Conservation (phyloP, 352 stramenopile species). For the Pilasporangium apinafurcum region DNA sequence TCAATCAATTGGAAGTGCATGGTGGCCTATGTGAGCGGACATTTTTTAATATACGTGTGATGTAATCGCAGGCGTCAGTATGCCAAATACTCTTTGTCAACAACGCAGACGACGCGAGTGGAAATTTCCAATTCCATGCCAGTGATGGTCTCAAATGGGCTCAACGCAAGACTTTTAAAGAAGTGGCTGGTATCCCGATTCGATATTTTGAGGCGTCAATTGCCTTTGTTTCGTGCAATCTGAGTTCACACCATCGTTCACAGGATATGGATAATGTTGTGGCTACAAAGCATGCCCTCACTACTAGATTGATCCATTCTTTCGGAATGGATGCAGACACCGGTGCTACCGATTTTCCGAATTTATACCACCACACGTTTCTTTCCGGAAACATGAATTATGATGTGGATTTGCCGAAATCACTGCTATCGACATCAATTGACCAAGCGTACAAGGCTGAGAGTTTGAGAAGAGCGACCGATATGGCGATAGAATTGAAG, state of each 20-base stretch:
- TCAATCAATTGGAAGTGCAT: neutral
- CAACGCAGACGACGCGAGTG: slow-evolving; percentile 71
- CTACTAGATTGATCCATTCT: slow-evolving; percentile 64
- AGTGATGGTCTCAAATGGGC: slow-evolving; percentile 65
- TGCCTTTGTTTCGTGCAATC: slow-evolving; percentile 79
- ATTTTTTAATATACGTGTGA: slow-evolving; percentile 1
- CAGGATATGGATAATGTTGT: slow-evolving; percentile 20
- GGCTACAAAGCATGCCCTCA: slow-evolving; percentile 43
- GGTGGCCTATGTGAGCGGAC: too few relatives aligned
- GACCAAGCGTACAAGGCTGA: slow-evolving; percentile 78
- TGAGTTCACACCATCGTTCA: slow-evolving; percentile 17
- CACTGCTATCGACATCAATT: slow-evolving; percentile 27
- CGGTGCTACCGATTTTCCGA: slow-evolving; percentile 71
- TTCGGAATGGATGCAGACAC: slow-evolving; percentile 78
- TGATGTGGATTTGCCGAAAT: slow-evolving; percentile 44
- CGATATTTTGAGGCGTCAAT: slow-evolving; percentile 82
- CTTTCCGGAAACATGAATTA: slow-evolving; percentile 80
- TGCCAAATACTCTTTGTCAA: slow-evolving; percentile 87
- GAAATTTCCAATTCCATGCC: slow-evolving; percentile 71
- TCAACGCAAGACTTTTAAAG: slow-evolving; percentile 67
- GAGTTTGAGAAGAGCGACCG: slow-evolving; percentile 45
- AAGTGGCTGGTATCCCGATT: slow-evolving; percentile 74
- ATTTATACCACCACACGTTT: slow-evolving; percentile 83
- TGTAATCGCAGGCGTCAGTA: slow-evolving; percentile 34
- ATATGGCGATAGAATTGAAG: slow-evolving; percentile 53